Conservation (phyloP, 495 filamentous ascomycete genomes). For the Penicillium waksmanii region DNA sequence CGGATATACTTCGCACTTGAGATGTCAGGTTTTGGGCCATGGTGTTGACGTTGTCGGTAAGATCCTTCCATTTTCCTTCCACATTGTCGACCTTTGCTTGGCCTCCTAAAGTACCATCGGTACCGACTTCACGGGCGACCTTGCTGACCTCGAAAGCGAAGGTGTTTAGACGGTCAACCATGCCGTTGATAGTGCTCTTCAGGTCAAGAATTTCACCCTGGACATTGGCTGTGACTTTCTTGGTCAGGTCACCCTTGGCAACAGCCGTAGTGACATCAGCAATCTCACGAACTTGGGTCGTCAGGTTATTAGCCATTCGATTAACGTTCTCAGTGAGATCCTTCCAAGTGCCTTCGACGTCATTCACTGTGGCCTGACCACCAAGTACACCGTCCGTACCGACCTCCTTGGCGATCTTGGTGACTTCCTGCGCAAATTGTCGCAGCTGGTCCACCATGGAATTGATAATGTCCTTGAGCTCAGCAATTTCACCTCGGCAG, state of each 20-base stretch:
- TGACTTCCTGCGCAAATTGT: constrained; percentile 96
- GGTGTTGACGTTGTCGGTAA: constrained; percentile 85
- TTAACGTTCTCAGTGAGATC: constrained; percentile 98
- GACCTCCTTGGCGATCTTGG: constrained; percentile 96
- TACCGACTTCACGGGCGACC: constrained; percentile 97
- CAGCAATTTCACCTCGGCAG: constrained; percentile 94
- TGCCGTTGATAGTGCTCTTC: constrained; percentile 98
- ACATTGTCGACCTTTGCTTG: constrained; percentile 97
- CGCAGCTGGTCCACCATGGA: constrained; percentile 98
- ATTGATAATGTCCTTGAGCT: constrained; percentile 97
- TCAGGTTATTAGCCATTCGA: constrained; percentile 98
- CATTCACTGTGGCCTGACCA: constrained; percentile 94
- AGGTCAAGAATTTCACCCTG: constrained; percentile 94
- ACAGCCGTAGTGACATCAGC: constrained; percentile 98
- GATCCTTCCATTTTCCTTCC: constrained; percentile 98
- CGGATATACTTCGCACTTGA: constrained; percentile 94
- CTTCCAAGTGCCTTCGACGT: constrained; percentile 97
- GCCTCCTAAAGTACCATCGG: constrained; percentile 92
- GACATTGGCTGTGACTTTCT: constrained; percentile 95
- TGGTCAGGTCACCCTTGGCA: constrained; percentile 89
- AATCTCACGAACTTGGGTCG: constrained; percentile 97
- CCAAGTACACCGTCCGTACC: constrained; percentile 95
- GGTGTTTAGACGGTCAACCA: constrained; percentile 96
- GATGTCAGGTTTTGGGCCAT: constrained; percentile 97
- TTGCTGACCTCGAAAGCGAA: constrained; percentile 99